A percentile compares a stretch with the other conserved stretches of the same genome.
phyloP scores from a whole-genome alignment of 345 rosid genomes.

The Turnera subulata region DNA sequence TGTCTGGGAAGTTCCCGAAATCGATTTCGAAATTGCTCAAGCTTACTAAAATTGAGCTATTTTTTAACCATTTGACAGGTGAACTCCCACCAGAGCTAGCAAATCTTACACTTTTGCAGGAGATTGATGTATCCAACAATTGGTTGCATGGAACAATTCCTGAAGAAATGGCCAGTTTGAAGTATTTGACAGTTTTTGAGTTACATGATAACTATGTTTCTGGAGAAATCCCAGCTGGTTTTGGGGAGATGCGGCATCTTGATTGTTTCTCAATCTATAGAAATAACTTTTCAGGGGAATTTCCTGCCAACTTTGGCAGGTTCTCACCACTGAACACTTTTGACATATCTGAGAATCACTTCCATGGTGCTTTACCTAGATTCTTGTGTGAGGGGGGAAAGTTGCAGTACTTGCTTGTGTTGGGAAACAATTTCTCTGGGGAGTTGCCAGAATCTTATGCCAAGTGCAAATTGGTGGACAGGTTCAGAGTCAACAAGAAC shows the following conservation, averaged over 20 bases:
- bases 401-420: slow-evolving; percentile 48
- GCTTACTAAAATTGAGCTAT: slow-evolving; percentile 65
- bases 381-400: slow-evolving; percentile 55
- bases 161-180: slow-evolving; percentile 42
- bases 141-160: slow-evolving; percentile 53
- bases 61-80: slow-evolving; percentile 49
- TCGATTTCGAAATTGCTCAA: slow-evolving; percentile 49
- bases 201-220: slow-evolving; percentile 48
- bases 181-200: slow-evolving; percentile 55
- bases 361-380: slow-evolving; percentile 67
- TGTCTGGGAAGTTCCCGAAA: slow-evolving; percentile 53
- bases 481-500: slow-evolving; percentile 63
- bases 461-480: slow-evolving; percentile 51
- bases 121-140: slow-evolving; percentile 65
- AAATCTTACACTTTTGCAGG: slow-evolving; percentile 43
- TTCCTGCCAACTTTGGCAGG: slow-evolving; percentile 61
- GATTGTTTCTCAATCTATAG: slow-evolving; percentile 52
- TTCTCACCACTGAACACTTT: slow-evolving; percentile 50
- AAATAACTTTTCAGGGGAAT: slow-evolving; percentile 70
- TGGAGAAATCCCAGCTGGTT: slow-evolving; percentile 65
- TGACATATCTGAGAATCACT: slow-evolving; percentile 81
- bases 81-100: slow-evolving; percentile 55
- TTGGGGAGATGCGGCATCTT: slow-evolving; percentile 58
- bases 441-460: slow-evolving; percentile 57
- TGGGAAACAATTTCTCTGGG: slow-evolving; percentile 65